Conservation (phyloP, 805 yeast genomes). For the Torulaspora indica region DNA sequence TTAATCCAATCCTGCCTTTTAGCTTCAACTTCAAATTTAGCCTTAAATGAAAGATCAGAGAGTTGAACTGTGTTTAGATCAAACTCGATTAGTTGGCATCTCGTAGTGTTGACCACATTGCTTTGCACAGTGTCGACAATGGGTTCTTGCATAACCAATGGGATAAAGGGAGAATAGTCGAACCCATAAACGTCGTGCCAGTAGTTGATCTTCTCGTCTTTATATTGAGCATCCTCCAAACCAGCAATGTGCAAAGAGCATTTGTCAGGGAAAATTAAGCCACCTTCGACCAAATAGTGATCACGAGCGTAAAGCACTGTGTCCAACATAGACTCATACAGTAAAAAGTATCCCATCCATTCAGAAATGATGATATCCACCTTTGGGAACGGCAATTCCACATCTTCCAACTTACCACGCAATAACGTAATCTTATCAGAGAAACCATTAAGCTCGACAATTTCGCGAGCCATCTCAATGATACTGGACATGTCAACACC, state of each 20-base stretch:
- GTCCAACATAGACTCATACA: constrained; percentile 97
- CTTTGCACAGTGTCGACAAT: constrained; percentile 92
- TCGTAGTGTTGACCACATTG: constrained; percentile 67
- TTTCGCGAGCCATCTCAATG: constrained; percentile 91
- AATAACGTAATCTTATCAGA: constrained; percentile 80
- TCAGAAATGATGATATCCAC: constrained; percentile 95
- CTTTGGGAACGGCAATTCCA: constrained; percentile 72
- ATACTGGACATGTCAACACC: constrained; percentile 97
- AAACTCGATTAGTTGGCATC: constrained; percentile 66
- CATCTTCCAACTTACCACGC: constrained; percentile 93
- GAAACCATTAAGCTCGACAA: constrained; percentile 78
- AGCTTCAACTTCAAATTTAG: constrained; percentile 65
- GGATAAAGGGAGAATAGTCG: constrained; percentile 86
- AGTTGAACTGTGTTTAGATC: constrained; percentile 86
- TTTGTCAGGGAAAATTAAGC: constrained; percentile 91
- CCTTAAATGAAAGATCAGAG: constrained; percentile 72
- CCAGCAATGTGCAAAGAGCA: constrained; percentile 87
- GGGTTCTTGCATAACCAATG: constrained; percentile 86
- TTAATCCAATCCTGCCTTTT: constrained; percentile 77
- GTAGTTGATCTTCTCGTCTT: constrained; percentile 82
- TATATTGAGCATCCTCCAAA: constrained; percentile 88
- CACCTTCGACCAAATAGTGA: constrained; percentile 69
- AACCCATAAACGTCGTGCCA: constrained; percentile 98
- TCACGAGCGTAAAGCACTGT: constrained; percentile 94
- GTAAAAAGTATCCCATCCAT: constrained; percentile 98